A percentile compares a stretch with the other conserved stretches of the same genome.
Conservation (phyloP, 2,329 filamentous ascomycete species). For the Myotisia sp. region DNA sequence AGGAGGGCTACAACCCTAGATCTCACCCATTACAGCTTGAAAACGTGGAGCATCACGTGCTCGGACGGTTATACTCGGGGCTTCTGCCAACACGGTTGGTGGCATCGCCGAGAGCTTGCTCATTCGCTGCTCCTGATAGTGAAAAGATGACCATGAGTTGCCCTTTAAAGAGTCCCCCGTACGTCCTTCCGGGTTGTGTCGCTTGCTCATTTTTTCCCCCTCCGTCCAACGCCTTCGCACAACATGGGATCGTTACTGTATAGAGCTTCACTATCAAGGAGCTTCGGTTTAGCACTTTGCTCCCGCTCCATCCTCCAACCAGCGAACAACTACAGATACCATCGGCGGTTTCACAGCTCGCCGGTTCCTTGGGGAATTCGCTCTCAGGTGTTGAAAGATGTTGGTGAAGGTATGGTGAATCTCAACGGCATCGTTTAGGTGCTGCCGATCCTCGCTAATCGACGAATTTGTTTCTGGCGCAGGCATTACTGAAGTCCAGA, state of each 20-base stretch:
- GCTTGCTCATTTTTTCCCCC: slow-evolving; percentile 1
- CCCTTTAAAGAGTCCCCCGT: neutral
- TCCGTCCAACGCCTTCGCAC: neutral
- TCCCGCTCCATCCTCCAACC: slow-evolving; percentile 12
- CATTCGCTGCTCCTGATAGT: too few relatives aligned
- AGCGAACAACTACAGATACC: slow-evolving; percentile 9
- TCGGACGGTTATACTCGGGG: too few relatives aligned
- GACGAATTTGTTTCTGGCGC: neutral
- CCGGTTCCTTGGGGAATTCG: slow-evolving; percentile 22
- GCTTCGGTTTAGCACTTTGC: too few relatives aligned
- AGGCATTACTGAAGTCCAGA: slow-evolving; percentile 97
- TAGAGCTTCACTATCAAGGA: slow-evolving; percentile 18
- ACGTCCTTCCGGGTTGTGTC: neutral
- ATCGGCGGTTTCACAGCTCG: slow-evolving; percentile 24
- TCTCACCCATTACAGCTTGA: too few relatives aligned
- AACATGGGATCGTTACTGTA: slow-evolving; percentile 17
- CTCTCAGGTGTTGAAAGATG: slow-evolving; percentile 31
- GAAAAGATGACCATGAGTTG: neutral
- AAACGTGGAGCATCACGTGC: too few relatives aligned
- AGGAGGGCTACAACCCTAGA: too few relatives aligned
- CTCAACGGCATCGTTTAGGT: too few relatives aligned
- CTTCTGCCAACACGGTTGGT: too few relatives aligned
- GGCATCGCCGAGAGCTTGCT: too few relatives aligned
- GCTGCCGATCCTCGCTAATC: slow-evolving; percentile 10
- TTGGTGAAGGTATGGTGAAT: slow-evolving; percentile 26